Conservation (phyloP, 2,329 filamentous ascomycete species). For the Chaetomium olivaceum region DNA sequence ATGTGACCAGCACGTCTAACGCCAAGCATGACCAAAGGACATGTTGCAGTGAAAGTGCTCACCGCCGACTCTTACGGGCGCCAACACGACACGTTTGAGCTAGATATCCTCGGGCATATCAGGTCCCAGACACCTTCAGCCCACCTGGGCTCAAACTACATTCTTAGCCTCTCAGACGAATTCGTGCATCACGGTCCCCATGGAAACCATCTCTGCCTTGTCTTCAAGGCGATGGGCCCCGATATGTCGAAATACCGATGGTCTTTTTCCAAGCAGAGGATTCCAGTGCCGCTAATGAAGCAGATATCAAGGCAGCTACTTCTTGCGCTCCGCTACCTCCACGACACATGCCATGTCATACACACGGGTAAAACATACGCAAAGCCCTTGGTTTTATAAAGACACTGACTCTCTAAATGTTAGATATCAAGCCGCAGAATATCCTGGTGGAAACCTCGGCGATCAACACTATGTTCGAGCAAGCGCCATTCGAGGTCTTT, state of each 20-base stretch:
- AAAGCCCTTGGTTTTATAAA: no score
- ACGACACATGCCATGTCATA: slow-evolving; percentile 16
- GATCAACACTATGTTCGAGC: slow-evolving; percentile 19
- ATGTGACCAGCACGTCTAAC: neutral
- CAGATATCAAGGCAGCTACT: slow-evolving; percentile 20
- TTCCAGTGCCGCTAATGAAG: slow-evolving; percentile 18
- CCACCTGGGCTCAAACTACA: neutral
- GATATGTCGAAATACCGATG: slow-evolving; percentile 13
- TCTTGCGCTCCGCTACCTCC: slow-evolving; percentile 13
- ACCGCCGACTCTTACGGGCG: slow-evolving; percentile 14
- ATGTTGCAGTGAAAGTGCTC: slow-evolving; percentile 22
- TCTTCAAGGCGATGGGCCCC: slow-evolving; percentile 23
- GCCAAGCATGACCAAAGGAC: neutral
- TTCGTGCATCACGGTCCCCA: slow-evolving; percentile 19
- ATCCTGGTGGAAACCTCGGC: slow-evolving; percentile 22
- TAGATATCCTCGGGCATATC: slow-evolving; percentile 10
- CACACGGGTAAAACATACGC: slow-evolving; percentile 17
- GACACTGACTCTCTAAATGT: neutral
- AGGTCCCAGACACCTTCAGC: slow-evolving; percentile 5
- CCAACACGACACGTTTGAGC: slow-evolving; percentile 13
- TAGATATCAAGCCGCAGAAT: slow-evolving; percentile 26
- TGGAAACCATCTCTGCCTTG: slow-evolving; percentile 20
- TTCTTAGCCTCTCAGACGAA: slow-evolving; percentile 11
- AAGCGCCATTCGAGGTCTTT: slow-evolving; percentile 16
- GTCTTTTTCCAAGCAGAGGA: slow-evolving; percentile 15